These are phyloP conservation scores for Paramecium octaurelia DNA, from an alignment of 73 alveolate genomes.

Conservation along the genomic window DNA sequence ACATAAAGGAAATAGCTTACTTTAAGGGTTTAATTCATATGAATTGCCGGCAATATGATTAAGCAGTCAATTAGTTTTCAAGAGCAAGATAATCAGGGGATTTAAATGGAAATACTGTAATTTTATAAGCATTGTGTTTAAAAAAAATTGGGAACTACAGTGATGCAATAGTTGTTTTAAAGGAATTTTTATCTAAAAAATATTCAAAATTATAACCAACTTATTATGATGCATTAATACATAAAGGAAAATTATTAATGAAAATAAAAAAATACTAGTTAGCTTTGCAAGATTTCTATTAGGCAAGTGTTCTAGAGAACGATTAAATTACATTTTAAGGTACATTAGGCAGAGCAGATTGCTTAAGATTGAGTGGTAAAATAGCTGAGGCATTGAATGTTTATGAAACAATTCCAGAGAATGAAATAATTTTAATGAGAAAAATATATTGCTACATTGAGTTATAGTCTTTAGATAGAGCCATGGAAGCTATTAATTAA, in stretches of 20 bases:
- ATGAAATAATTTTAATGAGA: constrained; percentile 36
- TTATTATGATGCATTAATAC: constrained; percentile 70
- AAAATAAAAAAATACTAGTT: constrained; percentile 33
- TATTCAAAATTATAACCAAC: constrained; percentile 33
- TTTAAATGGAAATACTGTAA: neutral
- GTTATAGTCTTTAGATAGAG: constrained; percentile 1
- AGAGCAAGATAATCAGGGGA: constrained; percentile 20
- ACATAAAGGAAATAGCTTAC: neutral
- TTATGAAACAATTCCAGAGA: constrained; percentile 49
- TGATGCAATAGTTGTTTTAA: neutral
- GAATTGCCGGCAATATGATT: neutral
- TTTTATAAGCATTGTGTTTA: neutral
- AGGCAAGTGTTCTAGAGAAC: constrained; percentile 38
- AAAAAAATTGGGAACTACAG: constrained; percentile 23
- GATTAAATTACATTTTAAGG: constrained; percentile 64
- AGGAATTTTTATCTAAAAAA: constrained; percentile 11
- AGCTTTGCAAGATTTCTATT: constrained; percentile 64
- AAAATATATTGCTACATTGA: constrained; percentile 54
- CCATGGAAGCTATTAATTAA: constrained; percentile 20
- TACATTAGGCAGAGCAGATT: constrained; percentile 73
- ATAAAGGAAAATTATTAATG: constrained; percentile 66
- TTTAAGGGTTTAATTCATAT: constrained; percentile 1
- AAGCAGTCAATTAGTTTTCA: neutral
- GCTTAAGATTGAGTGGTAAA: constrained; percentile 51
- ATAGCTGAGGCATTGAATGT: constrained; percentile 47